Conservation (phyloP, 495 filamentous ascomycete genomes). For the Penicillium argentinense region DNA sequence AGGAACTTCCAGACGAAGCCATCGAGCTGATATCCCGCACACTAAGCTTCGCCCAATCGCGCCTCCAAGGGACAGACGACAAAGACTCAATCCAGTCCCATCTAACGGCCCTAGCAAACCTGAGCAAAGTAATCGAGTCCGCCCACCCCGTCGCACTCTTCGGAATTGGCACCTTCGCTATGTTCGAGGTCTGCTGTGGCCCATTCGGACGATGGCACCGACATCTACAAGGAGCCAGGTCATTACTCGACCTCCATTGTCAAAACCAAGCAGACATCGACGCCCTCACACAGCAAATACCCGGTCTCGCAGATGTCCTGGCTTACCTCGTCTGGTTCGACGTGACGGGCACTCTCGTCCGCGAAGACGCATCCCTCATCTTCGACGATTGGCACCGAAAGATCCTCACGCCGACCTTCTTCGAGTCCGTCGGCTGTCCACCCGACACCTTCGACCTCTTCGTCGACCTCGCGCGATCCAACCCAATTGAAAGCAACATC, state of each 20-base stretch:
- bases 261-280: constrained; percentile 25
- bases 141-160: constrained; percentile 34
- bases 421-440: constrained; percentile 34
- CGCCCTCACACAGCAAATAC: constrained; percentile 17
- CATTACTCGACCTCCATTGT: constrained; percentile 34
- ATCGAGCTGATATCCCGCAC: constrained; percentile 29
- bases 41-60: constrained; percentile 23
- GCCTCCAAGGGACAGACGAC: constrained; percentile 21
- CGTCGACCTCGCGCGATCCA: constrained; percentile 23
- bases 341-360: constrained; percentile 26
- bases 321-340: constrained; percentile 37
- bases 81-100: constrained; percentile 29
- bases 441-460: constrained; percentile 32
- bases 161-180: constrained; percentile 35
- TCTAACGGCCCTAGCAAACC: constrained; percentile 26
- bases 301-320: constrained; percentile 28
- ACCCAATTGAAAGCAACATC: background rate
- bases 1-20: constrained; percentile 24
- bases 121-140: constrained; percentile 30
- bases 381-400: constrained; percentile 37
- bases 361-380: constrained; percentile 21
- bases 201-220: constrained; percentile 35
- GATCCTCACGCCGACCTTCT: constrained; percentile 21
- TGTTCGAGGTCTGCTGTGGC: constrained; percentile 35
- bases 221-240: constrained; percentile 35